phyloP scores from a whole-genome alignment of 1,284 basidiomycete species.

The Rhodotorula sp. region DNA sequence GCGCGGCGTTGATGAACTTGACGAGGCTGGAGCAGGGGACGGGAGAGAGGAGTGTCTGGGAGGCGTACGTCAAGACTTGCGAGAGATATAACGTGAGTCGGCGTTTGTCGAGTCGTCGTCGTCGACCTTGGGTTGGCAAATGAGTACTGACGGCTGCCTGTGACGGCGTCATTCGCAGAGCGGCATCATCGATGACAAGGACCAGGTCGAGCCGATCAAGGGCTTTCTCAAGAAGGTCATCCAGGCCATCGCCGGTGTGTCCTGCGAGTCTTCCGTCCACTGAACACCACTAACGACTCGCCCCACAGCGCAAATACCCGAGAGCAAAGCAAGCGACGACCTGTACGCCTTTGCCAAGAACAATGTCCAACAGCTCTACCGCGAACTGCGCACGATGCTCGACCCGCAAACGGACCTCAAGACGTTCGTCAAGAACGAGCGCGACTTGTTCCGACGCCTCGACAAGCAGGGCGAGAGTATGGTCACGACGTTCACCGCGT shows the following conservation, averaged over 20 bases:
- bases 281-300: neutral
- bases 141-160: neutral
- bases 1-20: constrained; percentile 58
- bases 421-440: constrained; percentile 72
- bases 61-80: constrained; percentile 67
- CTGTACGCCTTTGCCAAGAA: constrained; percentile 77
- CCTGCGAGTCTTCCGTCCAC: neutral
- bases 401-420: constrained; percentile 82
- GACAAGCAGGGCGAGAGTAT: constrained; percentile 56
- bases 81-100: constrained; percentile 71
- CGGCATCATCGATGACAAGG: constrained; percentile 71
- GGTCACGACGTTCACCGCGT: constrained; percentile 66
- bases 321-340: constrained; percentile 75
- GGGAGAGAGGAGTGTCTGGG: constrained; percentile 56
- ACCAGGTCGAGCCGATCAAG: constrained; percentile 62
- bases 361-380: constrained; percentile 83
- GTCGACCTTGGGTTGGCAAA: no score
- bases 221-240: constrained; percentile 59
- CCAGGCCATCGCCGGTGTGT: constrained; percentile 62
- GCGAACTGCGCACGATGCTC: constrained; percentile 73
- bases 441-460: constrained; percentile 71
- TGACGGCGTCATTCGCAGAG: constrained; percentile 57
- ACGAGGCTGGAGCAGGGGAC: constrained; percentile 59
- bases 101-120: rapidly evolving
- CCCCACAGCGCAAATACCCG: constrained; percentile 60